Evolutionary conservation across 495 filamentous ascomycete genomes (phyloP).

Genomic region (Penicillium goetzii): DNA sequence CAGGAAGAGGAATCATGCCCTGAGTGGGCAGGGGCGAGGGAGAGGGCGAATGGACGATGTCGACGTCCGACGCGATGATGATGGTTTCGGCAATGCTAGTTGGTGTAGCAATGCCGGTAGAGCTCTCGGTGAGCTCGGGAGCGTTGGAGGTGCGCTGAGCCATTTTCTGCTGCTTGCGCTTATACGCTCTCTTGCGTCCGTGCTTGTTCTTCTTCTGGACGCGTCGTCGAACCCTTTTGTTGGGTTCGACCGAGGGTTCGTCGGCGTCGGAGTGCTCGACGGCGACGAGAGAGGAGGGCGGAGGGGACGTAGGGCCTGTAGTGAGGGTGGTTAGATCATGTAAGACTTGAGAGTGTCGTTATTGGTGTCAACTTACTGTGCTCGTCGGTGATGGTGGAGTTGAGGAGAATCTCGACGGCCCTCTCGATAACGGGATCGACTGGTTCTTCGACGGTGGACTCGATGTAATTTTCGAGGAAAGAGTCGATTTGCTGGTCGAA

Average conservation of each 20-base stretch:
- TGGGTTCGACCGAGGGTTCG: not conserved
- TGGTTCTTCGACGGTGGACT: not conserved
- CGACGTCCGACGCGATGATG: not conserved
- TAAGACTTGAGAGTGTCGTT: not conserved
- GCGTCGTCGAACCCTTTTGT: not conserved
- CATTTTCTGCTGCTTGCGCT: not conserved
- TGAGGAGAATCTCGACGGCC: not conserved
- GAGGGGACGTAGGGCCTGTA: not conserved
- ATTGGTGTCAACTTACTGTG: not conserved
- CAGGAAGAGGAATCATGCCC: not conserved
- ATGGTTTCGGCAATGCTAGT: constrained; percentile 1
- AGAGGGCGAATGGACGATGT: not conserved
- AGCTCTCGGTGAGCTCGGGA: not conserved
- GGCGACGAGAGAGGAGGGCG: not conserved
- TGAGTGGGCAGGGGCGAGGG: not conserved
- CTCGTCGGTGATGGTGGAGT: not conserved
- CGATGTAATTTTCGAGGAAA: not conserved
- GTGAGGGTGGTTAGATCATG: not conserved
- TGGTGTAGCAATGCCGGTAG: not conserved
- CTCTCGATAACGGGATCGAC: not conserved
- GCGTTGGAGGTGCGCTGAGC: not conserved
- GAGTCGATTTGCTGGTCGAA: no score
- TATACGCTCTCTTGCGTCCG: not conserved
- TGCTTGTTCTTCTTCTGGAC: not conserved
- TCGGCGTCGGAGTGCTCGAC: no score